Evolutionary conservation across 805 yeast species (phyloP).

Genomic region (Ogataea chonburiensis): DNA sequence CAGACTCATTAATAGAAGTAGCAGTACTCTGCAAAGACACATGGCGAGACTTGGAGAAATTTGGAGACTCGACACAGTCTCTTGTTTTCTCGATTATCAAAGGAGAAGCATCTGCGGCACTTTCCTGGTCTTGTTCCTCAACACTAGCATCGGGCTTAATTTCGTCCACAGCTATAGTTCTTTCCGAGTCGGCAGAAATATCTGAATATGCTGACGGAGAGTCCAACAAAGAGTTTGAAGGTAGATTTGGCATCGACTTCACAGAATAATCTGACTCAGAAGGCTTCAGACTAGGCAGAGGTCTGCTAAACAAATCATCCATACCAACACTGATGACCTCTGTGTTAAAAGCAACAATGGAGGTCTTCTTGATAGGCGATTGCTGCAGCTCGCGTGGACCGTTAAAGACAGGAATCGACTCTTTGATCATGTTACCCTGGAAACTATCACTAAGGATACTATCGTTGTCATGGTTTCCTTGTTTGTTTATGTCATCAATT

Average conservation of each 20-base stretch:
- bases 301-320: conserved; percentile 25
- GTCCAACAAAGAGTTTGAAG: conserved; percentile 12
- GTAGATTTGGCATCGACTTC: conserved; percentile 35
- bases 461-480: conserved; percentile 5
- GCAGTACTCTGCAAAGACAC: conserved; percentile 27
- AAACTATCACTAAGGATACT: conserved; percentile 10
- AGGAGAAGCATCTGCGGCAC: conserved; percentile 24
- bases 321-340: conserved; percentile 25
- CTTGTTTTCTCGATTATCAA: conserved; percentile 14
- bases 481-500: conserved; percentile 12
- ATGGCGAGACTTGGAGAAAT: conserved; percentile 16
- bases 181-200: conserved; percentile 32
- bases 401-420: conserved; percentile 25
- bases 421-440: conserved; percentile 14
- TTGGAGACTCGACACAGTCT: neutral
- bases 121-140: conserved; percentile 13
- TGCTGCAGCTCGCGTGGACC: conserved; percentile 28
- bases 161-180: conserved; percentile 28
- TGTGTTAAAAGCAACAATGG: conserved; percentile 39
- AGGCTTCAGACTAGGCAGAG: conserved; percentile 37
- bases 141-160: conserved; percentile 16
- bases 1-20: conserved; percentile 31
- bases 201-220: conserved; percentile 23
- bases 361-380: conserved; percentile 31
- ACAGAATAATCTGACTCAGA: conserved; percentile 35